Conservation (phyloP, 2,329 filamentous ascomycete genomes). For the Ascochyta lentis region DNA sequence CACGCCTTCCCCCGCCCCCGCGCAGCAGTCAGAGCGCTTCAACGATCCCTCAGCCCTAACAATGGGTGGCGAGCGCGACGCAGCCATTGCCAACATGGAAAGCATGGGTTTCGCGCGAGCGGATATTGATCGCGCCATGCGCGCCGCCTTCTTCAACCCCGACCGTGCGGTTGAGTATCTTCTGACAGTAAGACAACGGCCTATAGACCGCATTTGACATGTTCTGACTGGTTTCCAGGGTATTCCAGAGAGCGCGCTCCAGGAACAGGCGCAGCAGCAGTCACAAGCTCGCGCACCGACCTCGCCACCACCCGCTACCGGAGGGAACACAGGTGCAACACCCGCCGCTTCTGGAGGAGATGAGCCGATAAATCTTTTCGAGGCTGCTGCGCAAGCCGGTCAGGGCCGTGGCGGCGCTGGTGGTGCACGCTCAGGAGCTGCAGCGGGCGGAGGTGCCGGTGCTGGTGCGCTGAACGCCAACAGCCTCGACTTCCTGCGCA, state of each 20-base stretch:
- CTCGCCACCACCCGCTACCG: slow-evolving; percentile 52
- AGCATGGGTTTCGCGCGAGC: slow-evolving; percentile 92
- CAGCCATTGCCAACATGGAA: slow-evolving; percentile 91
- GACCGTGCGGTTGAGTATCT: slow-evolving; percentile 98
- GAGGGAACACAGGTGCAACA: slow-evolving; percentile 53
- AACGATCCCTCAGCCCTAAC: slow-evolving; percentile 82
- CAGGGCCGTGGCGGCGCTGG: slow-evolving; percentile 56
- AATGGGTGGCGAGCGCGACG: slow-evolving; percentile 81
- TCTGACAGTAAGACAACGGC: slow-evolving; percentile 69
- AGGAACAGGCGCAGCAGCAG: slow-evolving; percentile 64
- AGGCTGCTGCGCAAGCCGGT: slow-evolving; percentile 82
- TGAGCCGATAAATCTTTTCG: slow-evolving; percentile 85
- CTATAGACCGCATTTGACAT: slow-evolving; percentile 1
- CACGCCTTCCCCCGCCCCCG: slow-evolving; percentile 58
- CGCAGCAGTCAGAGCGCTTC: slow-evolving; percentile 58
- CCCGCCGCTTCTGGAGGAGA: slow-evolving; percentile 57
- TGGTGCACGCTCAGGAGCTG: slow-evolving; percentile 55
- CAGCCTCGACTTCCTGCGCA: slow-evolving; percentile 90
- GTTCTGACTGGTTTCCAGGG: slow-evolving; percentile 63
- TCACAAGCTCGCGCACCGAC: slow-evolving; percentile 50
- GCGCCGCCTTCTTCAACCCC: slow-evolving; percentile 95
- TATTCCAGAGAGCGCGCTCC: slow-evolving; percentile 83
- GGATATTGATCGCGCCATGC: slow-evolving; percentile 92
- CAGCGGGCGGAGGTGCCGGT: slow-evolving; percentile 55
- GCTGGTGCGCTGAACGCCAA: slow-evolving; percentile 64